phyloP scores from a whole-genome alignment of 768 basidiomycete species.

The Xanthoconium stramineum region DNA sequence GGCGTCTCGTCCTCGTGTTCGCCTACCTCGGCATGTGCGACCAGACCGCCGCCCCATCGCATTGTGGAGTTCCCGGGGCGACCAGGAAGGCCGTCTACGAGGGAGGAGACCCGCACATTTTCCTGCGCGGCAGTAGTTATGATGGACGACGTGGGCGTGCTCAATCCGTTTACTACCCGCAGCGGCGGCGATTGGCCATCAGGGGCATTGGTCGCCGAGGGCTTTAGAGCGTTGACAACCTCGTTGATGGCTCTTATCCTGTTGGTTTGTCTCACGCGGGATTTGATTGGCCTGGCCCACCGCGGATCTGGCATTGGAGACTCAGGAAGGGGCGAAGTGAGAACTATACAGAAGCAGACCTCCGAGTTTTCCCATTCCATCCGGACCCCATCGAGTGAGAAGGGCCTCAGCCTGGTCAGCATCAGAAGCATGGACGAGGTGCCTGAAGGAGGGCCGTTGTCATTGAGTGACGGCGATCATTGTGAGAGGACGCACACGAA shows the following conservation, averaged over 20 bases:
- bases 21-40: constrained; percentile 63
- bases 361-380: constrained; percentile 84
- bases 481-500: constrained; percentile 64
- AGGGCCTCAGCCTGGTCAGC: constrained; percentile 86
- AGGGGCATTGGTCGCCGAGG: constrained; percentile 42
- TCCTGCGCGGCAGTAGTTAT: constrained; percentile 75
- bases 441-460: constrained; percentile 44
- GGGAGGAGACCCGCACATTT: constrained; percentile 50
- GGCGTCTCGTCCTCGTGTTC: constrained; percentile 50
- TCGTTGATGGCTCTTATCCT: constrained; percentile 75
- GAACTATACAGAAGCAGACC: constrained; percentile 44
- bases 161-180: constrained; percentile 78
- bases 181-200: constrained; percentile 51
- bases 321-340: constrained; percentile 21
- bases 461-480: constrained; percentile 12
- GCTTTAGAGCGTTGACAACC: constrained; percentile 67
- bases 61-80: constrained; percentile 59
- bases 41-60: constrained; percentile 57
- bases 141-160: constrained; percentile 64
- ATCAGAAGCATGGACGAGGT: constrained; percentile 88
- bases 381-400: constrained; percentile 84
- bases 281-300: constrained; percentile 88
- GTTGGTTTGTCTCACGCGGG: constrained; percentile 60
- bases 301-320: constrained; percentile 60
- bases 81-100: constrained; percentile 46